These are phyloP conservation scores for Coffea canephora DNA, from an alignment of 257 asterid species.

Conservation along the genomic window DNA sequence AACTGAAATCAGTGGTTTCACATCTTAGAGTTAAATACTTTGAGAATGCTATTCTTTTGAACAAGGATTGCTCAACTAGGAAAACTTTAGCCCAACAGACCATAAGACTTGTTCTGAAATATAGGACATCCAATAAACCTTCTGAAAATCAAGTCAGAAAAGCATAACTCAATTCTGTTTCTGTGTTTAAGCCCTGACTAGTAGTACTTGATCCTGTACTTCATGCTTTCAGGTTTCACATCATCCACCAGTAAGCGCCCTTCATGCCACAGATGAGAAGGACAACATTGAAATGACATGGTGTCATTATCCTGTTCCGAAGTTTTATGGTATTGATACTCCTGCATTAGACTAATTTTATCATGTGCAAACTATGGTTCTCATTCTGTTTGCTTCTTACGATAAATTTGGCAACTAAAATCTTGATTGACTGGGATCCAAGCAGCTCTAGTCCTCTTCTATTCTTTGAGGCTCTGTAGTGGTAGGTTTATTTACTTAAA, in stretches of 20 bases:
- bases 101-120: not conserved
- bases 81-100: not conserved
- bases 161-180: not conserved
- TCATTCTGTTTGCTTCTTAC: not conserved
- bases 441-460: not conserved
- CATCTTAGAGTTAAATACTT: not conserved
- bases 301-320: constrained; percentile 67
- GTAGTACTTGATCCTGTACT: not conserved
- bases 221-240: constrained; percentile 63
- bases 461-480: not conserved
- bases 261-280: constrained; percentile 79
- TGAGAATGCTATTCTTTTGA: not conserved
- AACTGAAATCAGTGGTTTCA: not conserved
- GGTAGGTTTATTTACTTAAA: not conserved
- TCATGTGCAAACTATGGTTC: not conserved
- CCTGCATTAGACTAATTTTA: not conserved
- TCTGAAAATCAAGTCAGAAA: not conserved
- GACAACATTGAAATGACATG: constrained; percentile 54
- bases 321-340: constrained; percentile 50
- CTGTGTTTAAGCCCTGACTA: not conserved
- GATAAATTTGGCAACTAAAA: not conserved
- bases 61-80: not conserved
- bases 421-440: not conserved
- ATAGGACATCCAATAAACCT: not conserved
- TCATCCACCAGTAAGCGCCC: constrained; percentile 87